Evolutionary conservation across 805 yeast genomes (phyloP).

Genomic region (Sugiyamaella boreocaroliniensis): DNA sequence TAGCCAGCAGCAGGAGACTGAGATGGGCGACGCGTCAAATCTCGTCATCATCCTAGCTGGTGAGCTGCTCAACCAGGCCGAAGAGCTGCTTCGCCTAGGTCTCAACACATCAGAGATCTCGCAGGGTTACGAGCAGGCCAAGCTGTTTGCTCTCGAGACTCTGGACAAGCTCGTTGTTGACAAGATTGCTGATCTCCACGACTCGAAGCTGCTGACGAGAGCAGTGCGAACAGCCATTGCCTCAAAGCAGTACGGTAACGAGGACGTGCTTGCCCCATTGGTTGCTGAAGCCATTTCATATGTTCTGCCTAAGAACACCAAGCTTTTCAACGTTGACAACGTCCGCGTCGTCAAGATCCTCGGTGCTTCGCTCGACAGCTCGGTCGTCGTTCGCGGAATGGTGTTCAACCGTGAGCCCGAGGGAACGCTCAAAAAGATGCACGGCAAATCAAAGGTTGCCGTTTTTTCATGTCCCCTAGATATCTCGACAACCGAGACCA

Average conservation of each 20-base stretch:
- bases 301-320: constrained; percentile 64
- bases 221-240: constrained; percentile 82
- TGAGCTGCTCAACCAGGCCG: constrained; percentile 79
- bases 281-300: constrained; percentile 80
- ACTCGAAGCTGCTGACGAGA: constrained; percentile 53
- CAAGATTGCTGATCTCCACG: constrained; percentile 50
- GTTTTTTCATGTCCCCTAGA: constrained; percentile 92
- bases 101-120: constrained; percentile 86
- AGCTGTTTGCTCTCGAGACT: constrained; percentile 60
- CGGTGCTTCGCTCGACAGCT: constrained; percentile 74
- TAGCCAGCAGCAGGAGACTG: constrained; percentile 91
- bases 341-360: constrained; percentile 93
- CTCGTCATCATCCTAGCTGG: constrained; percentile 90
- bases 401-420: constrained; percentile 98
- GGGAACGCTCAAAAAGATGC: constrained; percentile 67
- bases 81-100: constrained; percentile 76
- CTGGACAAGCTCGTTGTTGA: constrained; percentile 52
- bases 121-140: constrained; percentile 90
- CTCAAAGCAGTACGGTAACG: constrained; percentile 88
- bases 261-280: constrained; percentile 65
- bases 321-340: constrained; percentile 79
- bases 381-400: constrained; percentile 91
- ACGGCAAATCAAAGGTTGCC: constrained; percentile 70
- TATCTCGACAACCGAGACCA: constrained; percentile 93
- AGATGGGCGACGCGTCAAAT: constrained; percentile 96